A percentile compares a stretch with the other conserved stretches of the same genome.
phyloP scores from a whole-genome alignment of 2,329 filamentous ascomycete genomes.

The Cercospora sesami region DNA sequence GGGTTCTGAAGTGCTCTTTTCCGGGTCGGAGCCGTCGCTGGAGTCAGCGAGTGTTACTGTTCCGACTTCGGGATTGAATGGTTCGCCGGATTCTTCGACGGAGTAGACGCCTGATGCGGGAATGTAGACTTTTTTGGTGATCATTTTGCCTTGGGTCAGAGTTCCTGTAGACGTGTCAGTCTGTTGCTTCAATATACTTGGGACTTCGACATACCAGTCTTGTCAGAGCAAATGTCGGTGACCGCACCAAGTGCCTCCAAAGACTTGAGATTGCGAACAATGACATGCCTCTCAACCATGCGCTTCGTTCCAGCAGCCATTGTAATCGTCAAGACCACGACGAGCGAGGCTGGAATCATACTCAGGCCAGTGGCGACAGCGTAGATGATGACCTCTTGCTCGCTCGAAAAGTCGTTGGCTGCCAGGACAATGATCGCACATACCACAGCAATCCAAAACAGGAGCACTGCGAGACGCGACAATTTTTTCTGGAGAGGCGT shows the following conservation, averaged over 20 bases:
- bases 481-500: conserved; percentile 83
- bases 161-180: conserved; percentile 40
- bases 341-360: conserved; percentile 59
- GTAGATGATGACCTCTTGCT: conserved; percentile 63
- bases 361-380: conserved; percentile 60
- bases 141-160: conserved; percentile 57
- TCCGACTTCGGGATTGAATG: conserved; percentile 62
- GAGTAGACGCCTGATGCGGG: conserved; percentile 61
- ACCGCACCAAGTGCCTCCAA: conserved; percentile 60
- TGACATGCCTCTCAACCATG: conserved; percentile 64
- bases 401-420: conserved; percentile 56
- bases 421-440: conserved; percentile 68
- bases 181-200: neutral
- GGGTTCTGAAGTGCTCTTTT: conserved; percentile 19
- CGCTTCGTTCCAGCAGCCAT: conserved; percentile 57
- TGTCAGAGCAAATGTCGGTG: conserved; percentile 25
- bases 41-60: conserved; percentile 49
- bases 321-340: conserved; percentile 41
- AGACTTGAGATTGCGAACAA: conserved; percentile 64
- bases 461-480: conserved; percentile 76
- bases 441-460: conserved; percentile 72
- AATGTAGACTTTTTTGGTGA: conserved; percentile 62
- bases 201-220: conserved; percentile 39
- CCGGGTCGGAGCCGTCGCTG: neutral
- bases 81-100: conserved; percentile 57